Evolutionary conservation across 1,284 basidiomycete species (phyloP).

Genomic region (Trichosporon sp.): DNA sequence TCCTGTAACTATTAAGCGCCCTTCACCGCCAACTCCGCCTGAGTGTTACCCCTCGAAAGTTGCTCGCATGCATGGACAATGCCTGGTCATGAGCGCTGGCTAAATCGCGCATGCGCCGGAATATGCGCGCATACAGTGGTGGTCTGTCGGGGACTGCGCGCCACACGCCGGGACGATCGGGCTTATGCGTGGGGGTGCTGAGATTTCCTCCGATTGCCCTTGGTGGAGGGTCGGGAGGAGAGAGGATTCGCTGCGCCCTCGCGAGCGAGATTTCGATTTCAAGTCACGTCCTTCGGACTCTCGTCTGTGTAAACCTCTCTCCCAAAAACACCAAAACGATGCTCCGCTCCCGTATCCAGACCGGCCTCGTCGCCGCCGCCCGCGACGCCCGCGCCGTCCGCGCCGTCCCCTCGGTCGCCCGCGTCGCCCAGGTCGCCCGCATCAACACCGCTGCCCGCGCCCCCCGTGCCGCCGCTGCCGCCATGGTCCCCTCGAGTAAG

Average conservation of each 20-base stretch:
- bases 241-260: not conserved
- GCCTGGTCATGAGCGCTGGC: not conserved
- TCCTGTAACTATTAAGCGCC: too few species aligned
- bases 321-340: slow-evolving; percentile 16
- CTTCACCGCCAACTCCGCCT: too few species aligned
- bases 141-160: not conserved
- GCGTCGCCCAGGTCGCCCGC: slow-evolving; percentile 13
- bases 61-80: not conserved
- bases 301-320: not conserved
- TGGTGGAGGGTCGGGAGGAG: not conserved
- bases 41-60: not conserved
- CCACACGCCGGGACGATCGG: slow-evolving; percentile 4
- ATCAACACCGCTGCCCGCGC: slow-evolving; percentile 3
- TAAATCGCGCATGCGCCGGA: not conserved
- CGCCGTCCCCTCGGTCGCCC: slow-evolving; percentile 20
- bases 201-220: slow-evolving; percentile 5
- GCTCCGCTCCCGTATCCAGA: slow-evolving; percentile 35
- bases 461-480: not conserved
- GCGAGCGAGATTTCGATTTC: not conserved
- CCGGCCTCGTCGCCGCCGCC: slow-evolving; percentile 27
- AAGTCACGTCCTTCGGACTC: not conserved
- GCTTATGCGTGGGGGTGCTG: not conserved
- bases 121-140: not conserved
- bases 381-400: slow-evolving; percentile 25
- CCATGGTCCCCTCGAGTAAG: slow-evolving; percentile 6